Conservation (phyloP, 1,284 basidiomycete genomes). For the Naganishia liquefaciens region DNA sequence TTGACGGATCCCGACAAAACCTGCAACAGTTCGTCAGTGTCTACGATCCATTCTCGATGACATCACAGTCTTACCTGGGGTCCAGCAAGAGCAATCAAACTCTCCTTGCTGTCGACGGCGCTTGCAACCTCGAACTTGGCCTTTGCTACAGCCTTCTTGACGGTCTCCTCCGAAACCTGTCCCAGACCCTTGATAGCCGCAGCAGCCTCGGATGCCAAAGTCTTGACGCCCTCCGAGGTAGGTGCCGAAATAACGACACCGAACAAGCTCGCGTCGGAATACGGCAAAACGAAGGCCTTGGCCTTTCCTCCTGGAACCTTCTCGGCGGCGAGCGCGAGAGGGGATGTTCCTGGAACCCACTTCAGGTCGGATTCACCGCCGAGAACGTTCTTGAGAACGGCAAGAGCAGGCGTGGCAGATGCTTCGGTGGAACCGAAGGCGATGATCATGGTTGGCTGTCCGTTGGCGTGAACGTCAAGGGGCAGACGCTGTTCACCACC, state of each 20-base stretch:
- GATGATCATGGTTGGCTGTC: slow-evolving; percentile 71
- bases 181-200: slow-evolving; percentile 67
- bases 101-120: slow-evolving; percentile 68
- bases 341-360: slow-evolving; percentile 74
- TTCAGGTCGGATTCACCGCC: slow-evolving; percentile 73
- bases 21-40: slow-evolving; percentile 46
- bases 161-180: slow-evolving; percentile 66
- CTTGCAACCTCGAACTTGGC: slow-evolving; percentile 79
- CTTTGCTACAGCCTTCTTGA: slow-evolving; percentile 78
- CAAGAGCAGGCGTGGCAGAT: slow-evolving; percentile 65
- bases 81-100: slow-evolving; percentile 65
- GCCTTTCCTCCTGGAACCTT: slow-evolving; percentile 58
- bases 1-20: slow-evolving; percentile 53
- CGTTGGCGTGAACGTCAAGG: slow-evolving; percentile 55
- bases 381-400: slow-evolving; percentile 74
- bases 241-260: slow-evolving; percentile 66
- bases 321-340: slow-evolving; percentile 60
- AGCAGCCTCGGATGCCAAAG: slow-evolving; percentile 63
- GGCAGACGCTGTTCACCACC: slow-evolving; percentile 78
- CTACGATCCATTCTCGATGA: slow-evolving; percentile 55
- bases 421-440: slow-evolving; percentile 71
- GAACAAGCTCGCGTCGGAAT: slow-evolving; percentile 85
- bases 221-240: slow-evolving; percentile 52
- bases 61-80: slow-evolving; percentile 63
- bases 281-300: slow-evolving; percentile 73